phyloP scores from a whole-genome alignment of 805 yeast species.

The Lipomyces mesembrius region DNA sequence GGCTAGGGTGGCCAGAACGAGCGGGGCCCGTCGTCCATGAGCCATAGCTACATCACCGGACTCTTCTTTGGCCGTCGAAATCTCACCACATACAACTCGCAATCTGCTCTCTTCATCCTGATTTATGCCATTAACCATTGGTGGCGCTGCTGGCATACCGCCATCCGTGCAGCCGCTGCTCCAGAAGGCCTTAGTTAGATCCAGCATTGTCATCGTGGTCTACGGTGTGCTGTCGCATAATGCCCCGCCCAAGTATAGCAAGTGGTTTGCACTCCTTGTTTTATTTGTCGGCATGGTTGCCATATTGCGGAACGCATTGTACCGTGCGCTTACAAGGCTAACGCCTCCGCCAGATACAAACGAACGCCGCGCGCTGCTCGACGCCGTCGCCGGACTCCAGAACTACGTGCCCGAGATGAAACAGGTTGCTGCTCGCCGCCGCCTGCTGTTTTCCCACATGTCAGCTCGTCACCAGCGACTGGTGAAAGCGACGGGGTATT shows the following conservation, averaged over 20 bases:
- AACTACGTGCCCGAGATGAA: slow-evolving; percentile 31
- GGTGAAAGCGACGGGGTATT: slow-evolving; percentile 59
- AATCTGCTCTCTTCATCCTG: neutral
- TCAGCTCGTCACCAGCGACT: slow-evolving; percentile 61
- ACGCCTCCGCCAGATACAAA: slow-evolving; percentile 19
- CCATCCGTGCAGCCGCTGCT: slow-evolving; percentile 9
- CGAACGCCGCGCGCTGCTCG: slow-evolving; percentile 32
- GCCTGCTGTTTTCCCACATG: slow-evolving; percentile 46
- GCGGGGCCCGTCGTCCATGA: neutral
- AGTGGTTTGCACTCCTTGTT: slow-evolving; percentile 26
- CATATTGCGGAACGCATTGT: slow-evolving; percentile 12
- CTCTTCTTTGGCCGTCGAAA: neutral
- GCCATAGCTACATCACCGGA: neutral
- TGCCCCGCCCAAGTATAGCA: slow-evolving; percentile 20
- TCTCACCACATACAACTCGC: neutral
- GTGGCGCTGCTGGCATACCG: slow-evolving; percentile 1
- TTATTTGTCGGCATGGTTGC: slow-evolving; percentile 20
- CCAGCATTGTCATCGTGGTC: slow-evolving; percentile 18
- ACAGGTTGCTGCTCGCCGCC: slow-evolving; percentile 35
- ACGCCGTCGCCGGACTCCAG: slow-evolving; percentile 39
- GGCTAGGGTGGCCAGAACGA: neutral
- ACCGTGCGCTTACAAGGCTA: slow-evolving; percentile 15
- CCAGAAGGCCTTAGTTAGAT: slow-evolving; percentile 8
- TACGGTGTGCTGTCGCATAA: slow-evolving; percentile 17
- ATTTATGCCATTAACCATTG: neutral